A percentile compares a stretch with the other conserved stretches of the same genome.
Evolutionary conservation across 345 rosid species (phyloP).

Genomic region (Populus tremula): DNA sequence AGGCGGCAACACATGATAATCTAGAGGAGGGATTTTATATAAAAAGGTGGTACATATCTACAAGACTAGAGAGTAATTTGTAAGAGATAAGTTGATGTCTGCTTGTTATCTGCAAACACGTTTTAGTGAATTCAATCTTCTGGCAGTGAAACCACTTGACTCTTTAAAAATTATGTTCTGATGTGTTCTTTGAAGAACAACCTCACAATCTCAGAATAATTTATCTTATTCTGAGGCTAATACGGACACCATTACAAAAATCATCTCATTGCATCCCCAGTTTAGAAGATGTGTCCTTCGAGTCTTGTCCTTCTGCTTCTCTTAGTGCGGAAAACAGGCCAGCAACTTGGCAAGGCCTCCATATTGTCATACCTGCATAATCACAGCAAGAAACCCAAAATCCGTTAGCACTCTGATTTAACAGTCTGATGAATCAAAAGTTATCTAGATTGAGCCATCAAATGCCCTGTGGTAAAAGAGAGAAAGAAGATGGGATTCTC

Average conservation of each 20-base stretch:
- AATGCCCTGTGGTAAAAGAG: not conserved
- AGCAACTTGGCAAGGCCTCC: conserved; percentile 31
- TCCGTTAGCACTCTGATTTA: not conserved
- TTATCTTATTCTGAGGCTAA: not conserved
- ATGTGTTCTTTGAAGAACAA: not conserved
- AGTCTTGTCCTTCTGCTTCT: conserved; percentile 14
- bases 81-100: not conserved
- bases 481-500: not conserved
- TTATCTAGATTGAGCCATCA: too few relatives aligned
- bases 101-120: not conserved
- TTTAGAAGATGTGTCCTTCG: conserved; percentile 24
- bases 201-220: not conserved
- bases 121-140: too few relatives aligned
- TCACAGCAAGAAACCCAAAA: not conserved
- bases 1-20: not conserved
- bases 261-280: not conserved
- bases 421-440: not conserved
- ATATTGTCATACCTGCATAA: conserved; percentile 11
- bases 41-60: not conserved
- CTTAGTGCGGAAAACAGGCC: conserved; percentile 26
- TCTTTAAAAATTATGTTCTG: not conserved
- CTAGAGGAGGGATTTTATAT: not conserved
- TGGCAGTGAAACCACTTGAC: not conserved
- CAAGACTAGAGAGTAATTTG: not conserved
- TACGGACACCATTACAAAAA: not conserved